Base-by-base conservation (phyloP, 2,329 filamentous ascomycete species). In the Diaporthe ilicicola region DNA sequence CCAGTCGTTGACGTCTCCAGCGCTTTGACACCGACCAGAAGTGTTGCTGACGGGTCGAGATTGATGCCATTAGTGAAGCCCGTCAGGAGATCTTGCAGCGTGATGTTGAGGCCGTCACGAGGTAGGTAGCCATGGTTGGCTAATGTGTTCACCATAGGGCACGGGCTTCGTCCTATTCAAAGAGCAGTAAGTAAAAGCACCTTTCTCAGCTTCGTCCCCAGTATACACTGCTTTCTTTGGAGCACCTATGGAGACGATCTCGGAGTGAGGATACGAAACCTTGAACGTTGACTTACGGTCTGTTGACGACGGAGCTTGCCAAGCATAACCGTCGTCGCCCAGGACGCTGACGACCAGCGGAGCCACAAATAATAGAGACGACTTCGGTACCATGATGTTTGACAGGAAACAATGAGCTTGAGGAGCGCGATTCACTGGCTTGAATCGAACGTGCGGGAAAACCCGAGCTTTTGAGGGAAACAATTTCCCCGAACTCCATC, bases 1-100 rank as follows among this genome's bases (percentile, higher is more conserved):
- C 77, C 77, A 2, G 78, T 80, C 9, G 78, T 76, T 1, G 78
- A 79, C 4, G 77, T 73, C 42, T 62, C 19, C 19, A 62, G 42
- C 6, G 59, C 59, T 12, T 62, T 62, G 42, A 44, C 46, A 9
- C 59, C 59, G 4, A 62, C 59, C n/a, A 62, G 59, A 32, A 62
- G 59, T 22, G 59, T 62, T 62, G 42, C 59, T 10, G 59, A 34
- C n/a, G 59, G 59, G n/a, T 62, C 59, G 27, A 62, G 46, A 39
- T 62, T 62, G 42, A 62, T 12, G 15, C 27, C 59, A 1, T 62
- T 22, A 2, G 59, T 62, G 42, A 62, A 62, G 1, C 59, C 59
- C 19, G n/a, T 48, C 59, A 62, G 24, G 19, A 67, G 64, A 17
- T 46, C 39, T 29, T n/a, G 13, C 17, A 54, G 37, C 34, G 50